Conservation (phyloP, 768 basidiomycete genomes). For the Rickenella mellea region DNA sequence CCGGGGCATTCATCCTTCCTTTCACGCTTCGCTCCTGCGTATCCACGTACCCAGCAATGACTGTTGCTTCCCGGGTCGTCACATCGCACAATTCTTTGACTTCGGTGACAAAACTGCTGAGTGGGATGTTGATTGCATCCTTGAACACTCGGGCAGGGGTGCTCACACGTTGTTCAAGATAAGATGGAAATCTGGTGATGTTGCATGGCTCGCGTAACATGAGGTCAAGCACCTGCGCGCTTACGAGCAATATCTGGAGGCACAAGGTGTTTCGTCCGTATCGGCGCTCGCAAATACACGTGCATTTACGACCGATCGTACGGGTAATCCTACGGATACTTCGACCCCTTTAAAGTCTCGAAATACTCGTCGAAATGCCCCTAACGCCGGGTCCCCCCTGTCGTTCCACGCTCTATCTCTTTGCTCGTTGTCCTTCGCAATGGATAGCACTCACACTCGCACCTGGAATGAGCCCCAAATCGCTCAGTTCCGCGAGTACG, state of each 20-base stretch:
- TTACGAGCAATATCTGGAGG: constrained; percentile 11
- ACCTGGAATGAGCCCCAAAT: no score
- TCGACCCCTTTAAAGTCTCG: no score
- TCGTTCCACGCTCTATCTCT: no score
- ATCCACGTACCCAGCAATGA: constrained; percentile 19
- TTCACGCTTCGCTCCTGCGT: constrained; percentile 11
- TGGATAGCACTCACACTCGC: no score
- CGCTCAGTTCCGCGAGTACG: no score
- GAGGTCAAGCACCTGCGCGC: constrained; percentile 8
- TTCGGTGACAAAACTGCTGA: constrained; percentile 8
- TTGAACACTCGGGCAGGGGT: constrained; percentile 8
- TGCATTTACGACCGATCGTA: no score
- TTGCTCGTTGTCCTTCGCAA: no score
- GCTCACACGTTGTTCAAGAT: constrained; percentile 12
- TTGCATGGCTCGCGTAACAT: constrained; percentile 11
- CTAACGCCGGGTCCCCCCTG: no score
- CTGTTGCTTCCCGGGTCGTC: constrained; percentile 14
- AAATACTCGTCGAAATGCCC: no score
- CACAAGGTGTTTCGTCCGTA: no score
- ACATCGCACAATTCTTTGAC: constrained; percentile 9
- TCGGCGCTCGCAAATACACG: no score
- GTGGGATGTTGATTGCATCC: constrained; percentile 10
- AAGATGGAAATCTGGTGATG: constrained; percentile 14
- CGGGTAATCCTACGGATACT: no score
- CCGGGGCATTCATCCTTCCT: constrained; percentile 9